Percentiles rank a stretch among this genome's conserved stretches.
Conservation (phyloP, 345 rosid genomes). For the Populus nigra region DNA sequence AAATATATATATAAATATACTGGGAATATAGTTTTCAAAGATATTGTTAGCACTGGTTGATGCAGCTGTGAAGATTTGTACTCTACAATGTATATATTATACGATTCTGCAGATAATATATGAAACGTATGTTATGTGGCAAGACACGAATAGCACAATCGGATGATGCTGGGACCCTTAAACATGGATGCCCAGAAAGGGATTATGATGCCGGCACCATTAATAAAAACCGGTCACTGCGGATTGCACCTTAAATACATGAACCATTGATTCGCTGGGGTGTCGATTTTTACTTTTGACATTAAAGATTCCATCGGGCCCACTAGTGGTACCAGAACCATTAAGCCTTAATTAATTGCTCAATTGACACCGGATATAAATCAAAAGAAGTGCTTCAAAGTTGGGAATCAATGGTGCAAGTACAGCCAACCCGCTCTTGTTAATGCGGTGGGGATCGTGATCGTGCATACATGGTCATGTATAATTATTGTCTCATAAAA, state of each 20-base stretch:
- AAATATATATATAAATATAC: too few species aligned
- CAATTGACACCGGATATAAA: neutral
- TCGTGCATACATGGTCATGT: too few species aligned
- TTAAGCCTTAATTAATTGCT: neutral
- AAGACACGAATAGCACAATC: too few species aligned
- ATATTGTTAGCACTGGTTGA: neutral
- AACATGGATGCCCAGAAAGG: too few species aligned
- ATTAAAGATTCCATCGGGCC: neutral
- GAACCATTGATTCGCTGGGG: neutral
- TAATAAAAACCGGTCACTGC: neutral
- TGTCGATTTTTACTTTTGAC: neutral
- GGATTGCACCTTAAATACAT: too few species aligned
- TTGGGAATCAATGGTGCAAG: neutral
- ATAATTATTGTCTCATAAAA: too few species aligned
- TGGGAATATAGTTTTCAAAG: too few species aligned
- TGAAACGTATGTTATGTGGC: neutral
- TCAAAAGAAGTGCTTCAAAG: neutral
- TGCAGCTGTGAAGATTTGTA: neutral
- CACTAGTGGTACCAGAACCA: neutral
- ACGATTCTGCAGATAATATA: neutral
- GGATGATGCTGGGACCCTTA: neutral
- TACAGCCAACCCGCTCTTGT: neutral
- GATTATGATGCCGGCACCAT: neutral
- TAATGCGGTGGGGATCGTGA: neutral
- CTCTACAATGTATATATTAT: neutral